Evolutionary conservation across 2,329 filamentous ascomycete genomes (phyloP), one percentile per base, ranked within the genome.

Genomic region (Paramyrothecium sp.): DNA sequence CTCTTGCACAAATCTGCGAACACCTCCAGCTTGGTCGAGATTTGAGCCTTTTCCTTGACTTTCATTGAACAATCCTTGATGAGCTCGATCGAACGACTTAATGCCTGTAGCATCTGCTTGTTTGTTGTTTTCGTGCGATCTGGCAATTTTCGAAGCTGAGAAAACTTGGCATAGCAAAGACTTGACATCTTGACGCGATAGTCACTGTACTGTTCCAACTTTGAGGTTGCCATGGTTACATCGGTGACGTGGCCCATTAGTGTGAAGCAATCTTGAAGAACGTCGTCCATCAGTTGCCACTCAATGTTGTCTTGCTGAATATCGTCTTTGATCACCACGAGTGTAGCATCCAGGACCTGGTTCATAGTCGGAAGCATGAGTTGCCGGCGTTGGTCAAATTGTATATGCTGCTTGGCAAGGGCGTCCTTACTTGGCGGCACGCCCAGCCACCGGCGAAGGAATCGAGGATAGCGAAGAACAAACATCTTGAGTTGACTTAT

Each of bases 181-280:
- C 89, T 88, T 0, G 89, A 91, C 23, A 91, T 82, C 64, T 87
- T 90, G 60, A 89, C 81, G 56, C 84, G 78, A 61, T 86, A 85
- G 2, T 75, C 76, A n/a, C 62, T 66, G 13, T 75, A 63, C 53
- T 74, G 69, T 26, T 74, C 73, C 1, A 63, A 53, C 51, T 65
- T 69, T 19, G 66, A 55, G 10, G 61, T 50, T 1, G 73, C 71
- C 13, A 69, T 57, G 3, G 65, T 62, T 4, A 71, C 67, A 51
- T 81, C 74, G 5, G 79, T 78, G 49, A 87, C 73, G 53, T 78
- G 75, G 34, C 85, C 81, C 11, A 88, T 70, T 16, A 89, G 73
- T 7, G 73, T 71, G 8, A 81, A 65, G 58, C 81, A 84, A 58
- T 88, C 84, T 61, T 82, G 79, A 8, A 89, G 74, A 4, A 82